Evolutionary conservation across 2,329 filamentous ascomycete species (phyloP), one percentile per base, ranked within the genome.

Genomic region (Lasiodiplodia theobromae): DNA sequence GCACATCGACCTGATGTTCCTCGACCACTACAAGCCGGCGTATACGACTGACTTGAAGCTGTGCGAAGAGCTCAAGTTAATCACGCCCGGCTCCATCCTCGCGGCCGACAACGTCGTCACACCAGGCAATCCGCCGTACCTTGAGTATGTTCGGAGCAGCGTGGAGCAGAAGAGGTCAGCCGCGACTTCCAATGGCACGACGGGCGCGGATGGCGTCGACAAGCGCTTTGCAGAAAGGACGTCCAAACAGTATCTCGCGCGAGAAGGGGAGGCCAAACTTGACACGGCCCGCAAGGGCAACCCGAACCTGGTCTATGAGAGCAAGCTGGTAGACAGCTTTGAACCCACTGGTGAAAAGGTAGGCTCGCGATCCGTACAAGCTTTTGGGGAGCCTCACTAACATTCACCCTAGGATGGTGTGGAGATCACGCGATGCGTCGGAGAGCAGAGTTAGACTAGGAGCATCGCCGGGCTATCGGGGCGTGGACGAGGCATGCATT

Each of bases 1-100:
- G 28, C 83, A 85, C 56, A 87, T 94, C 69, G 91, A 93, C 73
- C 80, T 94, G 49, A 82, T 94, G 78, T 95, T 96, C 77, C 81
- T 96, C 44, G 93, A 96, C 74, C 92, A 96, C 77, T 90, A 91
- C 79, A 94, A 95, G 78, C 90, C 91, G 0, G 87, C 89, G 0
- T 96, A 95, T 76, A 87, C 86, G 0, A 85, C 87, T 0, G 93
- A 96, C 73, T 79, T 95, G 70, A 93, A 93, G 80, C 84, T 94
- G 0, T 92, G 90, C 75, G 92, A 96, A 80, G 85, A 91, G 49
- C 81, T 94, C 5, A 86, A 85, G 0, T 77, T 95, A 44, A 82
- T 96, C 3, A 82, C 82, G 0, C 83, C 85, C 0, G 91, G 91
- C 0, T 86, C 86, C 0, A 85, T 91, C 0, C 79, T 91, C 23